Percentiles rank a stretch among this genome's conserved stretches.
Conservation (phyloP, 148 eudicot species). For the Fagopyrum tataricum region DNA sequence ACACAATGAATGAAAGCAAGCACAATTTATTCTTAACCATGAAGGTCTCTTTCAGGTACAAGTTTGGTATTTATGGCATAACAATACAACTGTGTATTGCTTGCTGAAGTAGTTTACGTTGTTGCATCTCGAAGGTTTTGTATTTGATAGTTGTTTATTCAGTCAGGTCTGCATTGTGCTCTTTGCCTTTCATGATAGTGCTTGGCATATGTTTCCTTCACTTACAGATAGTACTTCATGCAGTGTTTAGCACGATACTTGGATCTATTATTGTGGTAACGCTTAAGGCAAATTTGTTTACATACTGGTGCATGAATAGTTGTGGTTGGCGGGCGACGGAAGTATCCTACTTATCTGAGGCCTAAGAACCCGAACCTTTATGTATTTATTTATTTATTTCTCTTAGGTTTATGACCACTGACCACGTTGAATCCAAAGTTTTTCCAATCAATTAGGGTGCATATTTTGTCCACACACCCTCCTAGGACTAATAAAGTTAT, state of each 20-base stretch:
- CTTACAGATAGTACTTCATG: background rate
- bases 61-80: background rate
- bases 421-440: background rate
- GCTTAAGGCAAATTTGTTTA: background rate
- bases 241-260: background rate
- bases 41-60: conserved; percentile 89
- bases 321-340: no score
- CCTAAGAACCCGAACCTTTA: no score
- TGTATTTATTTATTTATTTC: no score
- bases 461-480: background rate
- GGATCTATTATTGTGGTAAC: background rate
- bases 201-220: background rate
- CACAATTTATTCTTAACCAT: conserved; percentile 81
- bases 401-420: no score
- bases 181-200: background rate
- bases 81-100: background rate
- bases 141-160: background rate
- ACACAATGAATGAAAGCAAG: conserved; percentile 82
- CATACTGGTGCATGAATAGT: background rate
- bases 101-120: background rate
- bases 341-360: no score
- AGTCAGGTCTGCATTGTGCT: background rate
- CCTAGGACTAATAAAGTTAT: background rate
- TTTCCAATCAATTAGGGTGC: background rate
- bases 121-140: background rate